Base-by-base conservation (phyloP, 805 yeast genomes). In the Diddensiella santjacobensis region DNA sequence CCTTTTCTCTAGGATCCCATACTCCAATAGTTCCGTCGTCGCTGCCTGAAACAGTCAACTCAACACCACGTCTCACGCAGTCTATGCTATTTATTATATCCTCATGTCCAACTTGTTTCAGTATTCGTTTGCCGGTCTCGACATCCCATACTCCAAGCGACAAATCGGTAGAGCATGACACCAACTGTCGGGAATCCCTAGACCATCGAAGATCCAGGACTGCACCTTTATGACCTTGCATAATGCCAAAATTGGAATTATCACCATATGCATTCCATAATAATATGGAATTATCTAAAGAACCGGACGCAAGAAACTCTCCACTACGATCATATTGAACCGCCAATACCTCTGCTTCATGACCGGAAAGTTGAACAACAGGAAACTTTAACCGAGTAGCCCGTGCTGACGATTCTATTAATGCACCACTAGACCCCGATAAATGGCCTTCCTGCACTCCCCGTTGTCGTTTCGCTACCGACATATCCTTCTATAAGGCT, bases 1-100 rank as follows among this genome's bases (percentile, higher is more conserved):
- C 55, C 55, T 78, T 82, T n/a, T 74, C 70, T 48, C 88, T 66
- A 20, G 70, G 64, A 55, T 87, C 95, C 91, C 91, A 87, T 1
- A 82, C 44, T 5, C 69, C 68, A 1, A 77, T 69, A 2, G 65
- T 50, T 0, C 89, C 87, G 57, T 82, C 88, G 55, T 87, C 95
- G 6, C 82, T 73, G 3, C 78, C 87, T 31, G 86, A 75, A 2
- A 77, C 72, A 3, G 70, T 50, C 5, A 66, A 47, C 39, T 69
- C 71, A 2, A 52, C 45, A 17, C 60, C 67, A 5, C 58, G 59
- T 20, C 67, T 62, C 47, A 55, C 58, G 8, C 62, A 59, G 19
- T 63, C 74, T 1, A 85, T 65, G 52, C 81, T 76, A 58, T 86
- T 85, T 2, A 84, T 79, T 3, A 76, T 71, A 10, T 68, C 65